Percentiles rank a stretch among this genome's conserved stretches.
These are phyloP conservation scores for Somion occarium DNA, from an alignment of 1,284 basidiomycete species.

Conservation along the genomic window DNA sequence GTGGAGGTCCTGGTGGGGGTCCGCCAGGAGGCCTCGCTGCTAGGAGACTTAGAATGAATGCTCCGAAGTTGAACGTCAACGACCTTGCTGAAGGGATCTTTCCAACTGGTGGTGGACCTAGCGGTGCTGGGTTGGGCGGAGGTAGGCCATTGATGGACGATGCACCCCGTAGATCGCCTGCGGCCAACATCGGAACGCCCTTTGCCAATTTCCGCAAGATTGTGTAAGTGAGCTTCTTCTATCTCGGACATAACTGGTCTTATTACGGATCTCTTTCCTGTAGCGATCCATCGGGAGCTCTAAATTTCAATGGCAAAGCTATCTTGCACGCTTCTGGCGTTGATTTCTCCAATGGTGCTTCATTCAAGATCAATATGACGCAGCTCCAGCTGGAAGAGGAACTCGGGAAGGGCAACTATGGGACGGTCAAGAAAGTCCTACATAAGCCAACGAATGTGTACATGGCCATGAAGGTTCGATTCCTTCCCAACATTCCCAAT, in stretches of 20 bases:
- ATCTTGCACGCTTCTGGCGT: slow-evolving; percentile 91
- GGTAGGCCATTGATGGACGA: slow-evolving; percentile 51
- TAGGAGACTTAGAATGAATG: slow-evolving; percentile 38
- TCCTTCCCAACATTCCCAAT: not conserved
- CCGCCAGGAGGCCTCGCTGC: slow-evolving; percentile 36
- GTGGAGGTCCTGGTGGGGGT: slow-evolving; percentile 1
- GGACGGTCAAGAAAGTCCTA: slow-evolving; percentile 92
- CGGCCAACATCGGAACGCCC: slow-evolving; percentile 58
- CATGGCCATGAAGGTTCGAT: slow-evolving; percentile 96
- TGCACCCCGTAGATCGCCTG: slow-evolving; percentile 36
- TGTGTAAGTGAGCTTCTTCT: slow-evolving; percentile 56
- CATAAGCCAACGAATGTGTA: slow-evolving; percentile 93
- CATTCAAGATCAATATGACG: slow-evolving; percentile 94
- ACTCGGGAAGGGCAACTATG: slow-evolving; percentile 95
- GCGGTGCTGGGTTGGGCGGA: slow-evolving; percentile 64
- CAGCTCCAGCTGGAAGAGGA: slow-evolving; percentile 91
- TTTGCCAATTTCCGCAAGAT: slow-evolving; percentile 95
- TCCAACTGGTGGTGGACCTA: slow-evolving; percentile 43
- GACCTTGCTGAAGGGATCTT: slow-evolving; percentile 47
- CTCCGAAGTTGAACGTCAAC: slow-evolving; percentile 56
- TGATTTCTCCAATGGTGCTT: slow-evolving; percentile 91
- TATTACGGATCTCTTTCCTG: slow-evolving; percentile 9
- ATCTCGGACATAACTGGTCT: too few relatives aligned
- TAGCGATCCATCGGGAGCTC: slow-evolving; percentile 90
- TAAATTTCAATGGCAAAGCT: slow-evolving; percentile 93